phyloP scores from a whole-genome alignment of 2,329 filamentous ascomycete species.

The Penicillium sp. region DNA sequence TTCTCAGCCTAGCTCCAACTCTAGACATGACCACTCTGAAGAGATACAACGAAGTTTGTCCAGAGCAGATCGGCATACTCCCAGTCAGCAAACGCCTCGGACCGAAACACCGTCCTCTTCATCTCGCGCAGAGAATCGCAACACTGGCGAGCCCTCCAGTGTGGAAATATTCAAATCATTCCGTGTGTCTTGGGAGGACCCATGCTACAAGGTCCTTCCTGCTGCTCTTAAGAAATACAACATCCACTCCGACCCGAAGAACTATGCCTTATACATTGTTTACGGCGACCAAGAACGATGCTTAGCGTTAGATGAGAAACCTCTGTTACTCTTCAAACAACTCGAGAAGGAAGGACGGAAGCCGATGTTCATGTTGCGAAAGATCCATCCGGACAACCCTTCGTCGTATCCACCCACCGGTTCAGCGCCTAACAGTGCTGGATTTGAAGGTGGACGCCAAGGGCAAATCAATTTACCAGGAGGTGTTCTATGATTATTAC shows the following conservation, averaged over 20 bases:
- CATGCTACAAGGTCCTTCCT: slow-evolving; percentile 93
- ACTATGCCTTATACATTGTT: slow-evolving; percentile 97
- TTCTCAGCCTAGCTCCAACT: slow-evolving; percentile 34
- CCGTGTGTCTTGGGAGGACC: slow-evolving; percentile 95
- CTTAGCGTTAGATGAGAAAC: slow-evolving; percentile 86
- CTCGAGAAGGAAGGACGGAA: slow-evolving; percentile 95
- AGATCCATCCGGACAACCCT: slow-evolving; percentile 50
- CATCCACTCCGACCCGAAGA: slow-evolving; percentile 95
- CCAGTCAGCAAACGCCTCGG: slow-evolving; percentile 32
- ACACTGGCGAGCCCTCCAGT: slow-evolving; percentile 37
- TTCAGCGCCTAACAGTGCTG: slow-evolving; percentile 32
- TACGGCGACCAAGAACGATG: slow-evolving; percentile 98
- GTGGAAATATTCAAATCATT: slow-evolving; percentile 99
- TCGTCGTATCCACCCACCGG: slow-evolving; percentile 15
- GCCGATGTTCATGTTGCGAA: slow-evolving; percentile 97
- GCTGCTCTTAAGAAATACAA: slow-evolving; percentile 97
- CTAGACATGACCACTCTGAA: slow-evolving; percentile 40
- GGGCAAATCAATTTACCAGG: slow-evolving; percentile 15
- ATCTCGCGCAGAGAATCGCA: slow-evolving; percentile 29
- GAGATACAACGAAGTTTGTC: slow-evolving; percentile 31
- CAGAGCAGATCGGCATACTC: slow-evolving; percentile 33
- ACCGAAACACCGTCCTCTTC: slow-evolving; percentile 31
- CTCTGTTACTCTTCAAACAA: slow-evolving; percentile 94
- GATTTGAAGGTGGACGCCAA: slow-evolving; percentile 23
- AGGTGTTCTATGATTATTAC: slow-evolving; percentile 10